Conservation (phyloP, 106 monocot genomes). For the Vanilla planifolia region DNA sequence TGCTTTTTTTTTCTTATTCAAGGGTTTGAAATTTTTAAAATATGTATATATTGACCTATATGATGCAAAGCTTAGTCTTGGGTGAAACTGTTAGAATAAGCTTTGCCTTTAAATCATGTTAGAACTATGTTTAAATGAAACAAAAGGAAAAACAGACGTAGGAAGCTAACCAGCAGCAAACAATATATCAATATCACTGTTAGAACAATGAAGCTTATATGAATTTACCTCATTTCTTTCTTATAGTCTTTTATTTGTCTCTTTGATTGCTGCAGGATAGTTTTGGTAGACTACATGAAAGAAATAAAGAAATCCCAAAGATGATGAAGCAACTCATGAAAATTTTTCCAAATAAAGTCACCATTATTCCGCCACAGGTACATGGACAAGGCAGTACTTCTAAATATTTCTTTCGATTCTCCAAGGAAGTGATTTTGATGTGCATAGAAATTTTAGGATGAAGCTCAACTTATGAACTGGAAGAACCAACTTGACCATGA, state of each 20-base stretch:
- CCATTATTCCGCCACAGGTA: slow-evolving; percentile 87
- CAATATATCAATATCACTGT: no score
- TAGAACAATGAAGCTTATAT: not conserved
- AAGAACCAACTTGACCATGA: slow-evolving; percentile 78
- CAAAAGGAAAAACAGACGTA: no score
- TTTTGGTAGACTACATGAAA: slow-evolving; percentile 80
- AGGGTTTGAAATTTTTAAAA: no score
- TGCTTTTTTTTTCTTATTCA: no score
- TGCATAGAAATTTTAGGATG: slow-evolving; percentile 46
- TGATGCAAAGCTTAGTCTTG: no score
- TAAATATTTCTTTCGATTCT: not conserved
- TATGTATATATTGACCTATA: no score
- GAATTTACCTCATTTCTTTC: not conserved
- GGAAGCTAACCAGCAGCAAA: no score
- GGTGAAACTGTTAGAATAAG: no score
- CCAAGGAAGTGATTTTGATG: slow-evolving; percentile 1
- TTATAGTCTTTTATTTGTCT: not conserved
- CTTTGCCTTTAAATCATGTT: no score
- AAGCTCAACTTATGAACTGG: slow-evolving; percentile 70
- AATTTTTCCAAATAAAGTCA: slow-evolving; percentile 89
- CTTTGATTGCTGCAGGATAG: slow-evolving; percentile 45
- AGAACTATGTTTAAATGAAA: no score
- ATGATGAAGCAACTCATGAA: slow-evolving; percentile 75
- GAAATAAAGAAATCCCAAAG: slow-evolving; percentile 80
- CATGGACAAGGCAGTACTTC: not conserved